Percentiles rank a stretch among this genome's conserved stretches.
Evolutionary conservation across 2,329 filamentous ascomycete species (phyloP).

Genomic region (Penicillium aurantiogriseum): DNA sequence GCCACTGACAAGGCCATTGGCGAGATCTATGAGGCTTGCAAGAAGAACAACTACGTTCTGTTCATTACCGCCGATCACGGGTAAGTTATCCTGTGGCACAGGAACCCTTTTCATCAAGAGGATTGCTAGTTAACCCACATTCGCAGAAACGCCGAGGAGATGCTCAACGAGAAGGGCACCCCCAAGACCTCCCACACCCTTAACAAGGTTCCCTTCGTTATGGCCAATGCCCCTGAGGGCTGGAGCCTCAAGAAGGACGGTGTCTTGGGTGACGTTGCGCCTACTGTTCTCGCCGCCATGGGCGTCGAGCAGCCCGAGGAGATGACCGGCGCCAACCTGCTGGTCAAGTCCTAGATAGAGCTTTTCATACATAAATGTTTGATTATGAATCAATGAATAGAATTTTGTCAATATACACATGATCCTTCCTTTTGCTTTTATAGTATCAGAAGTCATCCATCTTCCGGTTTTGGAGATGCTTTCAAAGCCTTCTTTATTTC

Average conservation of each 20-base stretch:
- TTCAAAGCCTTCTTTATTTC: not conserved
- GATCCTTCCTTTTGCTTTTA: not conserved
- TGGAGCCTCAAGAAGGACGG: constrained; percentile 82
- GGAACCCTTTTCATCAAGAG: not conserved
- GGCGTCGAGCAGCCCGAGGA: constrained; percentile 84
- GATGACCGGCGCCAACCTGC: constrained; percentile 84
- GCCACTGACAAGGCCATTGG: constrained; percentile 94
- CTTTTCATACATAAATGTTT: constrained; percentile 15
- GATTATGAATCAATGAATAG: constrained; percentile 25
- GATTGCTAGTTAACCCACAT: constrained; percentile 21
- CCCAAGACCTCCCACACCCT: constrained; percentile 98
- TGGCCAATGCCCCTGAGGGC: constrained; percentile 91
- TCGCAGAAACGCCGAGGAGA: constrained; percentile 85
- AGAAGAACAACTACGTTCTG: constrained; percentile 86
- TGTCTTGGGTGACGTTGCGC: constrained; percentile 95
- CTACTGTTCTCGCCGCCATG: constrained; percentile 89
- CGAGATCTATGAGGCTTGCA: constrained; percentile 87
- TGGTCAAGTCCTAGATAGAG: constrained; percentile 62
- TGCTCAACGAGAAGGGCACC: constrained; percentile 93
- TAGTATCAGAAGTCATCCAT: not conserved
- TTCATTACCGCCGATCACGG: constrained; percentile 97
- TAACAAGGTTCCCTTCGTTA: constrained; percentile 96
- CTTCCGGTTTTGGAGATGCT: too few relatives aligned
- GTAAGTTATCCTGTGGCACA: constrained; percentile 42
- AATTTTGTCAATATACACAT: constrained; percentile 25